These are phyloP conservation scores for Luzula sylvatica DNA, from an alignment of 176 grass and related monocot species.

Conservation along the genomic window DNA sequence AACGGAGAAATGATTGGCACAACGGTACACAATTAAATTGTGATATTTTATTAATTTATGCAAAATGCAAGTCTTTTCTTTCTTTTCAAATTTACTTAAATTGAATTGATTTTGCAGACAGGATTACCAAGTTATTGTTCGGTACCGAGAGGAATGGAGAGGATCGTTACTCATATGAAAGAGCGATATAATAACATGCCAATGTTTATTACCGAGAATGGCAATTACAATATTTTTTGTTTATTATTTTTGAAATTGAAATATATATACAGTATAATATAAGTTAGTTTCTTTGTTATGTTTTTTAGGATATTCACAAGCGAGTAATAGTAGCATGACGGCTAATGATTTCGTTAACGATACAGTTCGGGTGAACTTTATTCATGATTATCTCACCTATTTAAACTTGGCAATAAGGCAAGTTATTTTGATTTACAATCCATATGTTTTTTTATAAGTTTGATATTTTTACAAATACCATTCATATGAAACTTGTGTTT, in stretches of 20 bases:
- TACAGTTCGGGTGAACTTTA: constrained; percentile 25
- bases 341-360: constrained; percentile 23
- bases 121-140: constrained; percentile 9
- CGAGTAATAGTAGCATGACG: background rate
- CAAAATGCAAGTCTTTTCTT: background rate
- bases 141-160: constrained; percentile 33
- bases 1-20: constrained; percentile 31
- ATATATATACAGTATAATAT: constrained; percentile 7
- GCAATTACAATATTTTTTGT: constrained; percentile 14
- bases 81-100: background rate
- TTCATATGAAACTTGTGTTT: background rate
- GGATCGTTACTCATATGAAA: constrained; percentile 26
- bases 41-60: background rate
- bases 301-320: constrained; percentile 35
- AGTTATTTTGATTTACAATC: background rate
- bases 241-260: background rate
- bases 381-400: constrained; percentile 27
- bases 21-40: constrained; percentile 24
- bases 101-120: constrained; percentile 25
- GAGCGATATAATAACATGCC: constrained; percentile 39
- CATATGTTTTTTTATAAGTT: background rate
- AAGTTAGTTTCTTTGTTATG: background rate
- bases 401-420: constrained; percentile 41
- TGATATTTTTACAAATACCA: background rate
- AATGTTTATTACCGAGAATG: constrained; percentile 50